These are phyloP conservation scores for Tetrapisispora namnaoensis DNA, from an alignment of 805 yeast genomes.

Conservation along the genomic window DNA sequence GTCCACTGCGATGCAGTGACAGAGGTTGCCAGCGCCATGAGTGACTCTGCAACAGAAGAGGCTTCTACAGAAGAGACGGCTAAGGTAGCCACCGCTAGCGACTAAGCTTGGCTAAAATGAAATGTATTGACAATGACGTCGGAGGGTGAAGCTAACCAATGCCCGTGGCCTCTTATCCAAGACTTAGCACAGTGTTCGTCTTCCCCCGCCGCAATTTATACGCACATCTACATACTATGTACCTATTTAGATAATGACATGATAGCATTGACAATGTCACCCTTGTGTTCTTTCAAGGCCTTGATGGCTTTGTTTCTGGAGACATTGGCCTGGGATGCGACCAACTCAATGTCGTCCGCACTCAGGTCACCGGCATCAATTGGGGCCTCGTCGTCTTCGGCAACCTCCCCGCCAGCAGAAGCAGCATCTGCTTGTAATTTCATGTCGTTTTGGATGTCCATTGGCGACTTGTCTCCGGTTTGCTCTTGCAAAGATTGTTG, in stretches of 20 bases:
- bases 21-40: slow-evolving; percentile 4
- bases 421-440: slow-evolving; percentile 51
- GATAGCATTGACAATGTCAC: slow-evolving; percentile 94
- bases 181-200: too few relatives aligned
- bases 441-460: slow-evolving; percentile 74
- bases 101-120: too few relatives aligned
- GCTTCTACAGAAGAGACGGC: too few relatives aligned
- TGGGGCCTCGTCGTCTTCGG: slow-evolving; percentile 53
- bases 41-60: too few relatives aligned
- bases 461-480: slow-evolving; percentile 51
- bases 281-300: slow-evolving; percentile 79
- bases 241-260: slow-evolving; percentile 52
- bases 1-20: slow-evolving; percentile 18
- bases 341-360: slow-evolving; percentile 71
- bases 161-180: too few relatives aligned
- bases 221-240: slow-evolving; percentile 1
- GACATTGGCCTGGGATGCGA: slow-evolving; percentile 84
- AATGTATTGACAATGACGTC: not conserved
- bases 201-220: not conserved
- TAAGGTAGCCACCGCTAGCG: too few relatives aligned
- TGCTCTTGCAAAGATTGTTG: slow-evolving; percentile 44
- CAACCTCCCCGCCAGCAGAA: slow-evolving; percentile 17
- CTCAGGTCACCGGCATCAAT: slow-evolving; percentile 82
- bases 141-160: too few relatives aligned
- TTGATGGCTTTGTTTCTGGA: slow-evolving; percentile 84